Base-by-base conservation (phyloP, 2,329 filamentous ascomycete species). In the Fulvia fulva region DNA sequence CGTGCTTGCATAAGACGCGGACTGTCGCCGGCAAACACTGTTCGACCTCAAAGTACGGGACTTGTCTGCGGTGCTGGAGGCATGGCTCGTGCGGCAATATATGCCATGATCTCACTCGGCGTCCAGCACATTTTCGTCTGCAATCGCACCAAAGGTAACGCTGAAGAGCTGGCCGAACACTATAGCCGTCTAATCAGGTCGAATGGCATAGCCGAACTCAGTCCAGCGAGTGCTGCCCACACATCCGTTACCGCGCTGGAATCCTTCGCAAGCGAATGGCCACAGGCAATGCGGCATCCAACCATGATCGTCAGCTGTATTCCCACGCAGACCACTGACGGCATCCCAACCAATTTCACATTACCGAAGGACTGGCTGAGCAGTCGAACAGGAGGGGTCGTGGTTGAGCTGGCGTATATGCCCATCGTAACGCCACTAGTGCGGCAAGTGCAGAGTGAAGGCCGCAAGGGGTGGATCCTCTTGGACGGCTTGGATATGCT, bases 251-350 rank as follows among this genome's bases (percentile, higher is more conserved):
- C 80, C 34, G 83, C 91, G 9, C 68, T 92, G 5, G 74, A 77
- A 22, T 83, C 81, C 0, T 77, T 80, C 21, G 76, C 82, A 2
- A 83, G 86, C 25, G 70, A 80, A 1, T 92, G 88, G 89, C 89
- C 88, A 0, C 70, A 79, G 11, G 78, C 78, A 2, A 85, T 83
- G 63, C 81, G 80, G 11, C 79, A 81, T 11, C 89, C 89, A 0
- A 91, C 88, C 1, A 87, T 92, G 66, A 85, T 92, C 25, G 81
- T 90, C 0, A 90, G 87, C 0, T 90, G 88, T 65, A 89, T 93
- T 14, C 88, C 89, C 0, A 87, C 87, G 0, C 85, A 90, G 62
- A 80, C 82, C 2, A 82, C 88, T 16, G 83, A 84, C 9, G 81
- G 84, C 53, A 84, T 86, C 0, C 83, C 87, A 1, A 85, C 88